Percentiles rank a stretch among this genome's conserved stretches.
Conservation (phyloP, 768 basidiomycete species). For the Leccinellum rugosiceps region DNA sequence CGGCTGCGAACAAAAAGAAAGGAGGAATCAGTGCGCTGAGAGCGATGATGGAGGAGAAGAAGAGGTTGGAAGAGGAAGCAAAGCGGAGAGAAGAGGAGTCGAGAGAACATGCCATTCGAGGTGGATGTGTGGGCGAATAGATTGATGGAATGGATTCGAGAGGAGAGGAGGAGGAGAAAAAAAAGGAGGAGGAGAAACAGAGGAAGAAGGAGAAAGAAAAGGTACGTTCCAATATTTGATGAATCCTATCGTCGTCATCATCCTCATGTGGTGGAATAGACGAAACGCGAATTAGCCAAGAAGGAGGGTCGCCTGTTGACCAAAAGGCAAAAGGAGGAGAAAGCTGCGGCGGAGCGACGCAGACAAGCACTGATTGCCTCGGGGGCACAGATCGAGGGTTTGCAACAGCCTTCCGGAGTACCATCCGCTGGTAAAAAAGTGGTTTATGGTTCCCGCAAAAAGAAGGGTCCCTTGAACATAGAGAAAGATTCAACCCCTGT, state of each 20-base stretch:
- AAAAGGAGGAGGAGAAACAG: constrained; percentile 80
- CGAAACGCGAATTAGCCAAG: constrained; percentile 84
- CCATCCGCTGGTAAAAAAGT: constrained; percentile 60
- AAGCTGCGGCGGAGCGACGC: constrained; percentile 84
- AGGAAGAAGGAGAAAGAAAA: constrained; percentile 87
- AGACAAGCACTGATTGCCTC: constrained; percentile 87
- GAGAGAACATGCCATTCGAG: constrained; percentile 64
- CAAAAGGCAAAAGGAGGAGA: constrained; percentile 97
- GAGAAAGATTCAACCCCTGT: constrained; percentile 34
- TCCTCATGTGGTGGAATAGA: constrained; percentile 42
- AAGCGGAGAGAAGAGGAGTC: constrained; percentile 67
- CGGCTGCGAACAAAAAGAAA: constrained; percentile 62
- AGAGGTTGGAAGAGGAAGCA: constrained; percentile 82
- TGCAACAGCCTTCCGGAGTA: constrained; percentile 56
- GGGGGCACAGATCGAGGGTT: constrained; percentile 86
- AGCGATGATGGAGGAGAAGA: constrained; percentile 92
- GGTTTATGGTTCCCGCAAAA: constrained; percentile 81
- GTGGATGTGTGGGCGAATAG: too few species aligned
- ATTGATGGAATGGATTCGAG: constrained; percentile 95
- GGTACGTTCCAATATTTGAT: constrained; percentile 36
- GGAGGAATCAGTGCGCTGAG: constrained; percentile 78
- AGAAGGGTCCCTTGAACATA: constrained; percentile 55
- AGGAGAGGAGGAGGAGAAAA: constrained; percentile 77
- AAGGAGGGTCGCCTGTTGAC: constrained; percentile 93
- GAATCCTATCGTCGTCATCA: neutral